Evolutionary conservation across 495 filamentous ascomycete species (phyloP), one percentile per base, ranked within the genome.

Genomic region (Aspergillus diversus): DNA sequence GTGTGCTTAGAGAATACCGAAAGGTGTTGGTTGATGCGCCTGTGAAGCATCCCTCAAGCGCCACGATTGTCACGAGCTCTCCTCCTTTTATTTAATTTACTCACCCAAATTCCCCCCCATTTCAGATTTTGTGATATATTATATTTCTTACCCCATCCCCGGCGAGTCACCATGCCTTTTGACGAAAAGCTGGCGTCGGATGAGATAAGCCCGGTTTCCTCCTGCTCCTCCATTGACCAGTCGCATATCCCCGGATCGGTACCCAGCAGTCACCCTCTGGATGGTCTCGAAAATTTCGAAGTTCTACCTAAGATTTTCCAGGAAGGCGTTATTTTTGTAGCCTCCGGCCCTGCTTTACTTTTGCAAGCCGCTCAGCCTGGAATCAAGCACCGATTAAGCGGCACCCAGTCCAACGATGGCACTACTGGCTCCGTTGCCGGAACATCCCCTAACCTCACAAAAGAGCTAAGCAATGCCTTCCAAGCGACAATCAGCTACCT

Each of bases 261-360:
- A n/a, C 46, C 50, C 32, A 39, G 60, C 46, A 56, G 34, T 32
- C 66, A 34, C 53, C 57, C 65, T 50, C 66, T 75, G 3, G 68
- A 74, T 15, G 66, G 68, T 50, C 74, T 79, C 31, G 70, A 78
- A 48, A 72, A 75, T 33, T 65, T 77, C 34, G 64, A 67, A 48
- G 63, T 78, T 53, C 68, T 78, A 8, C 77, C 77, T 16, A 73
- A 75, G 27, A 80, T 80, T 33, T 72, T 80, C 0, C 71, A 71
- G 58, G 77, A 80, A 53, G 77, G 77, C 1, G 75, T 79, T 46
- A 59, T 78, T 33, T 76, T 80, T 59, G 71, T 77, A 0, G 77
- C 75, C 7, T 71, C 73, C 0, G 76, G 76, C 7, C 72, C 75
- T 5, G 70, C 76, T 7, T 66, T 80, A 8, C 71, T 80, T 3